phyloP scores from a whole-genome alignment of 805 yeast species.

The Wickerhamiella brachini region DNA sequence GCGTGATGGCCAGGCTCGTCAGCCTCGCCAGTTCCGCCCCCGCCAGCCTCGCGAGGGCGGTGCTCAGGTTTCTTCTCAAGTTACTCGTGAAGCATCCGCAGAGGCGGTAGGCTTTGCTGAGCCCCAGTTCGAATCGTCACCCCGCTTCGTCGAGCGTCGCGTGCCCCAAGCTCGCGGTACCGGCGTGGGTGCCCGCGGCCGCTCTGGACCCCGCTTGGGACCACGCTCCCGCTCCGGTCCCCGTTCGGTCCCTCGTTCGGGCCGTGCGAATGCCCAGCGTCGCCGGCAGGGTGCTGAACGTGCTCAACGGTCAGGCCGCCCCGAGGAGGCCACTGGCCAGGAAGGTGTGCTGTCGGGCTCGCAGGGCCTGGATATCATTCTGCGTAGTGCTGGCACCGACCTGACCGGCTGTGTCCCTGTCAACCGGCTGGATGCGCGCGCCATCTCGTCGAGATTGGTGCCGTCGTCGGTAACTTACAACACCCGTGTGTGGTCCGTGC shows the following conservation, averaged over 20 bases:
- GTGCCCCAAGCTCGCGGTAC: too few relatives aligned
- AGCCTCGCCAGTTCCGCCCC: not conserved
- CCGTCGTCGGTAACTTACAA: constrained; percentile 10
- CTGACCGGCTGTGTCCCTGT: constrained; percentile 3
- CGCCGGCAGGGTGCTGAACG: not conserved
- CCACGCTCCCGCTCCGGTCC: not conserved
- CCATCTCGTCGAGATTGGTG: constrained; percentile 1
- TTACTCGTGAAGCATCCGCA: too few relatives aligned
- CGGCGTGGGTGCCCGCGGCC: constrained; percentile 1
- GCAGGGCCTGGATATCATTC: constrained; percentile 11
- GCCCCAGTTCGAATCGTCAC: too few relatives aligned
- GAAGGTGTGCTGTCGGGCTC: not conserved
- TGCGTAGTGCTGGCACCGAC: constrained; percentile 9
- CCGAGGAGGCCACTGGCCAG: not conserved
- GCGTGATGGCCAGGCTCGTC: not conserved
- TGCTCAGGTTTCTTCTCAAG: too few relatives aligned
- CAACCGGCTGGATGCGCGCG: constrained; percentile 1
- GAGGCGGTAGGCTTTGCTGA: too few relatives aligned
- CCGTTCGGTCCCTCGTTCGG: not conserved
- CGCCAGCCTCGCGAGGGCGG: not conserved
- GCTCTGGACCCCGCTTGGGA: too few relatives aligned
- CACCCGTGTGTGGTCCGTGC: constrained; percentile 15
- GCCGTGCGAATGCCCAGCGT: not conserved
- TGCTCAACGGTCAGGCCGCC: not conserved
- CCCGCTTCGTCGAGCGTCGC: too few relatives aligned